Evolutionary conservation across 2,329 filamentous ascomycete genomes (phyloP).

Genomic region (Fusarium keratoplasticum): DNA sequence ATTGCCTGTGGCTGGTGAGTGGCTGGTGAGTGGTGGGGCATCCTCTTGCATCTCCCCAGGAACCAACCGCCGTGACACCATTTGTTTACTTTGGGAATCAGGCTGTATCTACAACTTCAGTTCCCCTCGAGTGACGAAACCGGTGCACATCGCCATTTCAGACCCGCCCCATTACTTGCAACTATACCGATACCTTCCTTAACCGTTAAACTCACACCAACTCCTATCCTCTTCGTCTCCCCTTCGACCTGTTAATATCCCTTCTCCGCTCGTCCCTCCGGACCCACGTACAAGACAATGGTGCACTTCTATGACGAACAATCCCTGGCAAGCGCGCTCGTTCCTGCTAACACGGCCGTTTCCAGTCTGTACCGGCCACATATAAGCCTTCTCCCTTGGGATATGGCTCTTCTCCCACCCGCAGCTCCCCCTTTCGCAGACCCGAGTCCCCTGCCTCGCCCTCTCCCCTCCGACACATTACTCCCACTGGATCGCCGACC

Average conservation of each 20-base stretch:
- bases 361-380: slow-evolving; percentile 64
- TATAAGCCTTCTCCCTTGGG: slow-evolving; percentile 80
- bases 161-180: slow-evolving; percentile 3
- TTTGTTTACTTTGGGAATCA: slow-evolving; percentile 43
- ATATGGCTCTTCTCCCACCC: slow-evolving; percentile 71
- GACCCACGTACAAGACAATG: slow-evolving; percentile 49
- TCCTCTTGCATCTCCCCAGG: slow-evolving; percentile 31
- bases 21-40: slow-evolving; percentile 18
- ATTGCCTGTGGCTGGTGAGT: slow-evolving; percentile 16
- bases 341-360: slow-evolving; percentile 44
- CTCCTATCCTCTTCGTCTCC: slow-evolving; percentile 6
- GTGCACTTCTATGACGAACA: slow-evolving; percentile 45
- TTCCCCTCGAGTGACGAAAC: slow-evolving; percentile 32
- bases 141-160: slow-evolving; percentile 22
- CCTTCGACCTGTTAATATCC: slow-evolving; percentile 34
- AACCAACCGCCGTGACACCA: slow-evolving; percentile 28
- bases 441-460: slow-evolving; percentile 74
- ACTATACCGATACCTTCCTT: not conserved
- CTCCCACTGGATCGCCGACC: slow-evolving; percentile 71
- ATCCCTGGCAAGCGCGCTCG: slow-evolving; percentile 37
- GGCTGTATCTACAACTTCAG: slow-evolving; percentile 34
- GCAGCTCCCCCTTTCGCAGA: slow-evolving; percentile 73
- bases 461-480: slow-evolving; percentile 72
- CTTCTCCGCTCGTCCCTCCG: slow-evolving; percentile 32
- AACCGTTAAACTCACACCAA: slow-evolving; percentile 12